Base-by-base conservation (phyloP, 352 stramenopile genomes). In the Pythium brassicae region DNA sequence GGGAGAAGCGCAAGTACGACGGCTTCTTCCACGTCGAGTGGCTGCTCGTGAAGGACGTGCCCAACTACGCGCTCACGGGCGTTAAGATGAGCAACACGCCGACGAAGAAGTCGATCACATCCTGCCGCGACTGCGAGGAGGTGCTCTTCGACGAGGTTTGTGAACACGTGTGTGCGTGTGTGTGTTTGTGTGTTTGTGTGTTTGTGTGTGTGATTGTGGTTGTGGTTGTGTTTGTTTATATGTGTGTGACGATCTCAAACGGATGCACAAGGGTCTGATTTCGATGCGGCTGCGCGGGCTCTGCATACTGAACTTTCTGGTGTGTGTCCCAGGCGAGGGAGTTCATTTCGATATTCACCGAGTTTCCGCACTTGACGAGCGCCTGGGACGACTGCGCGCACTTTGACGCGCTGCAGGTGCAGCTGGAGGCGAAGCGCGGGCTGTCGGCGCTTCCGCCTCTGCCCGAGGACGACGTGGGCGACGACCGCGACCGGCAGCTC, bases 1-100 rank as follows among this genome's bases (percentile, higher is more conserved):
- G 83, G 83, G 83, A 93, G 53, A 93, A 93, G 50, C 65, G 69
- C 55, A 93, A 91, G 69, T 93, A 91, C 65, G 80, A 89, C 43
- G 79, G 80, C 3, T 77, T 82, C 49, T 93, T 93, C 62, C 74
- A 84, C 50, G 50, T 93, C 53, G 83, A 93, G 62, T 93, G 83
- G 83, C 65, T 93, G 37, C 57, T 89, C 39, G 76, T 93, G 50
- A 93, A 93, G 64, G 83, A 93, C 54, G 83, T 93, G 51, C 83
- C 83, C 5, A 93, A 93, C 49, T 76, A 79, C 52, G 73, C 83
- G n/a, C 75, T 93, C 45, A 89, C 76, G 2, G 61, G 65, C 22
- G 72, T 93, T 55, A 87, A 88, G 52, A 86, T 90, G 78, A 88
- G 68, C 62, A 89, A 89, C 60, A 87, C 76, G 17, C 78, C 80